Evolutionary conservation across 179 eudicot genomes (phyloP), one percentile per base, ranked within the genome.

Genomic region (Silene noctiflora): DNA sequence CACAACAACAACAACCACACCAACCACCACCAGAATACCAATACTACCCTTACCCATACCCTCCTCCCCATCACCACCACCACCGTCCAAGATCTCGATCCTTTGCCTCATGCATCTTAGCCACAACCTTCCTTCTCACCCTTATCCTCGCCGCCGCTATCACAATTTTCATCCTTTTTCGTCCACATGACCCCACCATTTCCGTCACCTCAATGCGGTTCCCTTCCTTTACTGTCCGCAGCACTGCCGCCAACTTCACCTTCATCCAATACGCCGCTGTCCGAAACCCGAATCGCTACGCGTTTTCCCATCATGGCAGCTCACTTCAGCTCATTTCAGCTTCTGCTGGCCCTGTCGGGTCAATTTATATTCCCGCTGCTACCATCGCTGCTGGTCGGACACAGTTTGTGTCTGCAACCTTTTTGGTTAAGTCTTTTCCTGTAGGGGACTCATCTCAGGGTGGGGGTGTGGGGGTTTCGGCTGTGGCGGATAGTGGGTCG

Each of bases 241-340:
- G 60, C 33, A 55, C 75, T 70, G 78, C 79, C 4, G 81, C 76
- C 11, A 78, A 82, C 71, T 86, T 86, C 85, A 91, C 91, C 69
- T 84, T 91, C 91, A 84, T 87, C 79, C 97, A 93, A 59, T 88
- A 85, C 93, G 87, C 76, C 67, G 77, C 97, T 27, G 88, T 93
- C 48, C 77, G 76, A 3, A 93, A 93, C 93, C 93, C 98, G 29
- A 93, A 93, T 85, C 86, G 86, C 8, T 89, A 81, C 77, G 73
- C 69, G 3, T 93, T 93, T 85, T 71, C 89, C 16, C 98, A 93
- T 86, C 92, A 88, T 83, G 97, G 90, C 87, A 88, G 93, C 88
- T 85, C 98, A 1, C 83, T 93, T 8, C 97, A 87, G 84, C 87
- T 91, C 14, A 72, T 81, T 77, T 85, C 89, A 85, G 53, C 86